Percentiles rank a stretch among this genome's conserved stretches.
phyloP scores from a whole-genome alignment of 1,284 basidiomycete species.

The Megacollybia platyphylla region DNA sequence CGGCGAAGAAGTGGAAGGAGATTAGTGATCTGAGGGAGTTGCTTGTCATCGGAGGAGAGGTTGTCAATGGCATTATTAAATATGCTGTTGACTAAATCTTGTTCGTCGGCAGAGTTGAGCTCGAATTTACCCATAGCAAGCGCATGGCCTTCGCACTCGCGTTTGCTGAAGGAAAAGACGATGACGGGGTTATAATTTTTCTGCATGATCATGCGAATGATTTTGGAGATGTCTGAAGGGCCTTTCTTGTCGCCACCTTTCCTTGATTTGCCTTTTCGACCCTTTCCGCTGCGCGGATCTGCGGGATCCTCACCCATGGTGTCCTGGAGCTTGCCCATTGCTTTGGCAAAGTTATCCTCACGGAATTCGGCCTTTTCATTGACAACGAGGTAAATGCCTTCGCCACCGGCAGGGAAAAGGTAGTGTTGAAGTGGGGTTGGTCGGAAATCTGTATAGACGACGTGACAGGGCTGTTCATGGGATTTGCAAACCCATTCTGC shows the following conservation, averaged over 20 bases:
- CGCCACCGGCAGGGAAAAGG: conserved; percentile 91
- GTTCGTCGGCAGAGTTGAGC: conserved; percentile 92
- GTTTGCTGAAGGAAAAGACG: conserved; percentile 96
- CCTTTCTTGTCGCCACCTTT: conserved; percentile 90
- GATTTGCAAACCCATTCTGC: conserved; percentile 98
- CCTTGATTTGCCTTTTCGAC: conserved; percentile 80
- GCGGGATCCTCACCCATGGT: conserved; percentile 88
- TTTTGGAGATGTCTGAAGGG: conserved; percentile 93
- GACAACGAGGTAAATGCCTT: conserved; percentile 95
- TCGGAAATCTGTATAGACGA: conserved; percentile 98
- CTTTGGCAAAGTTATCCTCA: conserved; percentile 96
- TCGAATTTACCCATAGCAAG: conserved; percentile 91
- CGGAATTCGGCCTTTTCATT: conserved; percentile 96
- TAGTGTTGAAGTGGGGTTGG: conserved; percentile 98
- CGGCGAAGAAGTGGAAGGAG: conserved; percentile 89
- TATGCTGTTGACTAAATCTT: conserved; percentile 78
- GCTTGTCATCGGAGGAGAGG: conserved; percentile 79
- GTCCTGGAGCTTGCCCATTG: conserved; percentile 89
- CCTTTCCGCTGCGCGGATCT: conserved; percentile 70
- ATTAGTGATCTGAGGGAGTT: conserved; percentile 90
- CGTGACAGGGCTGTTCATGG: conserved; percentile 96
- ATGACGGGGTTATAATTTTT: conserved; percentile 99
- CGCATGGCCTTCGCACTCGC: conserved; percentile 93
- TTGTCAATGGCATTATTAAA: conserved; percentile 94
- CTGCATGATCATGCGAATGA: conserved; percentile 97